Percentiles rank a stretch among this genome's conserved stretches.
Evolutionary conservation across 371 early-diverging fungal genomes (phyloP).

Genomic region (Mycotypha africana): DNA sequence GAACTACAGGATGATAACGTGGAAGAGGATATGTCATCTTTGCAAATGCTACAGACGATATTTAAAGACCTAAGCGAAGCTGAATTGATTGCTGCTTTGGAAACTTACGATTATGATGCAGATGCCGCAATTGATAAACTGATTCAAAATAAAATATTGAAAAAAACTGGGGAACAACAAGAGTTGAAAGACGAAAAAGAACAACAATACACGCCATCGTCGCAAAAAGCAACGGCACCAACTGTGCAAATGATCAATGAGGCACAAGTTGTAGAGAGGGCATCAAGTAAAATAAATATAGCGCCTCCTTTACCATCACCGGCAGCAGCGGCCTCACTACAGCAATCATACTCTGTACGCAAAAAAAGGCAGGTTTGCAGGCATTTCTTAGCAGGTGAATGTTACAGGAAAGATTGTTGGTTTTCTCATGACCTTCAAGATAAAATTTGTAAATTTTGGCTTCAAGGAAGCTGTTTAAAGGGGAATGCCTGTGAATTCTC

Average conservation of each 20-base stretch:
- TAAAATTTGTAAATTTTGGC: constrained; percentile 72
- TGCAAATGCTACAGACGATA: constrained; percentile 52
- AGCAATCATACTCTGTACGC: background rate
- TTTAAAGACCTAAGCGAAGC: constrained; percentile 43
- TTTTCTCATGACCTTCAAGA: constrained; percentile 71
- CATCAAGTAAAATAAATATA: too few relatives aligned
- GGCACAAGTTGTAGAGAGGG: too few relatives aligned
- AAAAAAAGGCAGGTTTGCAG: constrained; percentile 61
- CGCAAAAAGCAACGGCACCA: constrained; percentile 1
- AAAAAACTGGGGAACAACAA: too few relatives aligned
- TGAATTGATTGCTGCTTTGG: constrained; percentile 39
- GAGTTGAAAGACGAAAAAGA: too few relatives aligned
- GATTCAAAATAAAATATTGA: too few relatives aligned
- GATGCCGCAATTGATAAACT: constrained; percentile 42
- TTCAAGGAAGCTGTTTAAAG: constrained; percentile 65
- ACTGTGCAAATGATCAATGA: background rate
- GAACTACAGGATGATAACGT: constrained; percentile 32
- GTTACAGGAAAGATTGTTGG: constrained; percentile 77
- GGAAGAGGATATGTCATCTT: constrained; percentile 48
- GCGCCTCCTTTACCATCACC: too few relatives aligned
- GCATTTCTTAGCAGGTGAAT: constrained; percentile 71
- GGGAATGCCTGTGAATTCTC: constrained; percentile 68
- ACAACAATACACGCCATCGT: constrained; percentile 3
- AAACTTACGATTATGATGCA: constrained; percentile 44
- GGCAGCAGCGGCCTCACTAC: too few relatives aligned